These are phyloP conservation scores for Cladosporium sp. DNA, from an alignment of 2,329 filamentous ascomycete species.

Conservation along the genomic window DNA sequence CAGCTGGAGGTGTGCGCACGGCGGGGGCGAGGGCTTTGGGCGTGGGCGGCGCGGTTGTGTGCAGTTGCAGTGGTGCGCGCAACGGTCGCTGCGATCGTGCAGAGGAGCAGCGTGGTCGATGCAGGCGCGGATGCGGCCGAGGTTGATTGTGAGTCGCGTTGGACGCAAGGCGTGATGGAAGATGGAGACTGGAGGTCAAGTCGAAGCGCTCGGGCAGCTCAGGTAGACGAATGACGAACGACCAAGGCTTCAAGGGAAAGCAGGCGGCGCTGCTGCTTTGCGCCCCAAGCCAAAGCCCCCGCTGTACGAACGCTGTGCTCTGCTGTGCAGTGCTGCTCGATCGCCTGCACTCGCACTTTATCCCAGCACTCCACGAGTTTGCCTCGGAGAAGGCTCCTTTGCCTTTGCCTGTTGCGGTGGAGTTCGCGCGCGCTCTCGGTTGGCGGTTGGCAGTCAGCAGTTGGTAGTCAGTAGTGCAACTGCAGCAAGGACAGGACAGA, in stretches of 20 bases:
- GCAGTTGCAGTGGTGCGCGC: background rate
- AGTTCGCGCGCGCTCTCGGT: background rate
- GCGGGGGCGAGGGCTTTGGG: conserved; percentile 1
- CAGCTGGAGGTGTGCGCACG: conserved; percentile 7
- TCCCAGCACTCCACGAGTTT: background rate
- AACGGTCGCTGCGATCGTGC: conserved; percentile 5
- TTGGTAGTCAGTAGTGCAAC: no score
- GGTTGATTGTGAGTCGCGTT: background rate
- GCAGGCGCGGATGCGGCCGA: conserved; percentile 9
- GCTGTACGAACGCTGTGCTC: background rate
- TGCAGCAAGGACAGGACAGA: background rate
- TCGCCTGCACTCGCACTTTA: background rate
- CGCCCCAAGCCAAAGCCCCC: background rate
- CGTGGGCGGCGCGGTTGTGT: background rate
- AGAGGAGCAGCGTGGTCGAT: background rate
- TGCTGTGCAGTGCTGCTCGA: background rate
- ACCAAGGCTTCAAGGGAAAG: background rate
- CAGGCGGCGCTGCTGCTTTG: background rate
- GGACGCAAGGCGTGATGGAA: conserved; percentile 5
- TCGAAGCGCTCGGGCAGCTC: background rate
- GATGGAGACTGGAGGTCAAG: background rate
- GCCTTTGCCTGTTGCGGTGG: no score
- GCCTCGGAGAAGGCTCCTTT: conserved; percentile 7
- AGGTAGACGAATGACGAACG: background rate
- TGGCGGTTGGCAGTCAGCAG: background rate